phyloP scores from a whole-genome alignment of 2,329 filamentous ascomycete species.

The Cadophora sp. region DNA sequence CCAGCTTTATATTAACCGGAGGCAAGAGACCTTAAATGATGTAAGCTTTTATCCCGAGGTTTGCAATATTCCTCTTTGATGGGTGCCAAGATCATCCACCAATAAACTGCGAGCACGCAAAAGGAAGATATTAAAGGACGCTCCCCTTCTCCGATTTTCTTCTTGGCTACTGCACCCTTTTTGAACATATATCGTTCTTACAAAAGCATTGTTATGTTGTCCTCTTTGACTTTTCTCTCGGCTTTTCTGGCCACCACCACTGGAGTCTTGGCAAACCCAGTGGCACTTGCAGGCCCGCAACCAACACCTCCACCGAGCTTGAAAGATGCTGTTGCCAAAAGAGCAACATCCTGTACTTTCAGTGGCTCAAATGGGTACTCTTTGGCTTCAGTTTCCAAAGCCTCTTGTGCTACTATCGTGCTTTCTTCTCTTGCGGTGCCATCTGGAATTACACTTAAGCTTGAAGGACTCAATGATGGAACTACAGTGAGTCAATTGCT shows the following conservation, averaged over 20 bases:
- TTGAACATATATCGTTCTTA: background rate
- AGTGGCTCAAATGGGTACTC: conserved; percentile 44
- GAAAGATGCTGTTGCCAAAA: conserved; percentile 9
- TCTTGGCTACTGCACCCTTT: background rate
- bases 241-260: background rate
- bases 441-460: background rate
- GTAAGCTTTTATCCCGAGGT: background rate
- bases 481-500: background rate
- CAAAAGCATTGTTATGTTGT: background rate
- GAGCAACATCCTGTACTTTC: conserved; percentile 56
- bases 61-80: background rate
- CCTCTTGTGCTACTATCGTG: conserved; percentile 58
- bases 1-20: background rate
- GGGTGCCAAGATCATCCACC: background rate
- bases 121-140: background rate
- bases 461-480: background rate
- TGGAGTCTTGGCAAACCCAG: background rate
- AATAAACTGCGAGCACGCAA: background rate
- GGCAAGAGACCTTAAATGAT: background rate
- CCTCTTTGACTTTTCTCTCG: background rate
- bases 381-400: conserved; percentile 53
- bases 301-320: conserved; percentile 4
- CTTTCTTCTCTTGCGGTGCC: conserved; percentile 44
- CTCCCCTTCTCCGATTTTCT: background rate
- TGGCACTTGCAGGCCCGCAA: background rate